phyloP scores from a whole-genome alignment of 2,329 filamentous ascomycete species.

The Fusarium sp. region DNA sequence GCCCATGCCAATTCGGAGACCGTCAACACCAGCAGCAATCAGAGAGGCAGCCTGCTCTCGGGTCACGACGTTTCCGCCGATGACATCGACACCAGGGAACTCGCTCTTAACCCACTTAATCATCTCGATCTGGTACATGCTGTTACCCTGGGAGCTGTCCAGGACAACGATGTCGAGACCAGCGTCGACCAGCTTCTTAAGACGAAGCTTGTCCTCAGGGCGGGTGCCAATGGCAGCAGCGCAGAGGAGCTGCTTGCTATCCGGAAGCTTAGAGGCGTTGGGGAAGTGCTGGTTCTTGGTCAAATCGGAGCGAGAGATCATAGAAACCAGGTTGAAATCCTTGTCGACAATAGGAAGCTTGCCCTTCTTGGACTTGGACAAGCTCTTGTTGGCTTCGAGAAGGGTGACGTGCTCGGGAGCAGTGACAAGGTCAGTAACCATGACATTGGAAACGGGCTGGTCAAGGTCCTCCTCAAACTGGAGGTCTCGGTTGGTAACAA shows the following conservation, averaged over 20 bases:
- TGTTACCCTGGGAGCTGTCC: slow-evolving; percentile 97
- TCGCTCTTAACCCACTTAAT: slow-evolving; percentile 93
- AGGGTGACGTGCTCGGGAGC: slow-evolving; percentile 86
- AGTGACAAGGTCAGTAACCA: slow-evolving; percentile 95
- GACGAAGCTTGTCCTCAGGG: slow-evolving; percentile 88
- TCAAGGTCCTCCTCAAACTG: slow-evolving; percentile 88
- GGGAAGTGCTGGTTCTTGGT: slow-evolving; percentile 99
- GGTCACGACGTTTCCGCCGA: slow-evolving; percentile 98
- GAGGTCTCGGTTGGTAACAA: slow-evolving; percentile 97
- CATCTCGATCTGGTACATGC: slow-evolving; percentile 99
- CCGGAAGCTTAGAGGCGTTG: slow-evolving; percentile 92
- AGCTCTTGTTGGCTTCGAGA: slow-evolving; percentile 89
- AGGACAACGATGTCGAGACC: slow-evolving; percentile 95
- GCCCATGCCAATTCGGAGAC: slow-evolving; percentile 98
- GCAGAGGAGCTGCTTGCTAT: slow-evolving; percentile 97
- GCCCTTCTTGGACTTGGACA: slow-evolving; percentile 97
- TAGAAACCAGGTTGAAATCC: slow-evolving; percentile 86
- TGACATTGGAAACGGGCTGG: slow-evolving; percentile 85
- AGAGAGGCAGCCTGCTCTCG: slow-evolving; percentile 93
- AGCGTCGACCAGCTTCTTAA: slow-evolving; percentile 90
- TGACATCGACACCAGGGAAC: slow-evolving; percentile 89
- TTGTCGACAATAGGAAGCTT: slow-evolving; percentile 94
- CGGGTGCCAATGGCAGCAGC: slow-evolving; percentile 96
- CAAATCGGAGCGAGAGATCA: slow-evolving; percentile 93
- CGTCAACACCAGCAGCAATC: slow-evolving; percentile 94